Percentiles rank a stretch among this genome's conserved stretches.
These are phyloP conservation scores for Bruguiera hainesii DNA, from an alignment of 441 rosid genomes.

Conservation along the genomic window DNA sequence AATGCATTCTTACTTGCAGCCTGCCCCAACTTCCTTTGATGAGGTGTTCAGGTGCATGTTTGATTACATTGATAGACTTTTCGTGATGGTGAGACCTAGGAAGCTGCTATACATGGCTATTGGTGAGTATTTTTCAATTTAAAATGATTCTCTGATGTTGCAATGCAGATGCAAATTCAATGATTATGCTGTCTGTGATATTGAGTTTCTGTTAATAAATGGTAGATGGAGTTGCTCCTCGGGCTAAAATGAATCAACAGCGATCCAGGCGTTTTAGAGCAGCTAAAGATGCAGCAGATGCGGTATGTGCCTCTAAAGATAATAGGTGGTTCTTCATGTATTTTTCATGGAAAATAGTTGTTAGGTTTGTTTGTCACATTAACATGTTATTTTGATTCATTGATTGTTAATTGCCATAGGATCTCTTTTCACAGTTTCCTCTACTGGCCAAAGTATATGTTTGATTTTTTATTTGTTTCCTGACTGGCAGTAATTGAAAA, in stretches of 20 bases:
- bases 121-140: conserved; percentile 41
- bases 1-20: conserved; percentile 41
- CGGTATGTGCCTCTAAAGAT: conserved; percentile 43
- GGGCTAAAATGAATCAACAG: conserved; percentile 97
- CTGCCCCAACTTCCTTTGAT: conserved; percentile 69
- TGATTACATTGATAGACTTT: conserved; percentile 85
- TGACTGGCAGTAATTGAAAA: too few species aligned
- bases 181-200: background rate
- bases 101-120: conserved; percentile 83
- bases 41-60: conserved; percentile 89
- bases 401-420: too few species aligned
- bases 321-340: background rate
- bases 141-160: background rate
- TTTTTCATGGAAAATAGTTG: background rate
- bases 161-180: background rate
- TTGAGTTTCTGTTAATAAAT: conserved; percentile 25
- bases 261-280: conserved; percentile 90
- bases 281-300: conserved; percentile 88
- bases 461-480: too few species aligned
- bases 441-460: too few species aligned
- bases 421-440: too few species aligned
- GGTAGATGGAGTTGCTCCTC: conserved; percentile 91
- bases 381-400: too few species aligned
- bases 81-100: conserved; percentile 87
- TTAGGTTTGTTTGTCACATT: too few species aligned